These are phyloP conservation scores for Pestalotiopsis fici DNA, from an alignment of 2,329 filamentous ascomycete species.

Conservation along the genomic window DNA sequence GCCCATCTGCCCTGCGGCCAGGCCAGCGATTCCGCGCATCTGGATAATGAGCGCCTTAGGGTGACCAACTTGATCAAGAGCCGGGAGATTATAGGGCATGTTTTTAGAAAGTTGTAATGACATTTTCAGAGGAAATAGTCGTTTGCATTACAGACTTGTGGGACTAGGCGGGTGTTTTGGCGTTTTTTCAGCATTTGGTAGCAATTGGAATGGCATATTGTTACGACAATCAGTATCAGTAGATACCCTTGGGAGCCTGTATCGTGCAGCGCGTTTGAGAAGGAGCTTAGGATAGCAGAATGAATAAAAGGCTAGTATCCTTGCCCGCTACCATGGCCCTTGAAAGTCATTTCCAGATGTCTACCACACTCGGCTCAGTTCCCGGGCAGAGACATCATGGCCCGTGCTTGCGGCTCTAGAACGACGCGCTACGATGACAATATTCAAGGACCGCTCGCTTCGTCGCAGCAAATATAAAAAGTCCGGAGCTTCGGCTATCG, in stretches of 20 bases:
- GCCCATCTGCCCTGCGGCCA: conserved; percentile 94
- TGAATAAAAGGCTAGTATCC: neutral
- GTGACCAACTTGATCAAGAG: conserved; percentile 88
- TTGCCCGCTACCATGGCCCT: neutral
- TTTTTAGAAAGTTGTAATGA: conserved; percentile 69
- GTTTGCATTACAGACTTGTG: neutral
- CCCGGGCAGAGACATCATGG: no score
- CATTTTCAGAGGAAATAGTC: neutral
- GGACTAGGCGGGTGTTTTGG: neutral
- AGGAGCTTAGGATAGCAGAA: neutral
- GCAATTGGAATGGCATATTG: no score
- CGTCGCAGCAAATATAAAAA: neutral
- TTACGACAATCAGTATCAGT: neutral
- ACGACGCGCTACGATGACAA: no score
- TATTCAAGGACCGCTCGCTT: neutral
- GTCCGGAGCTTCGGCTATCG: neutral
- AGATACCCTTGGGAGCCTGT: neutral
- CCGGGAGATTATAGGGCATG: conserved; percentile 84
- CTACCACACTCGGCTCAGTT: neutral
- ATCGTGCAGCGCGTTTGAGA: neutral
- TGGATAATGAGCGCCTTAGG: conserved; percentile 92
- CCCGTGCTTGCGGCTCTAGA: no score
- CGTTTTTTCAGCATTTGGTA: neutral
- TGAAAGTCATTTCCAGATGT: neutral
- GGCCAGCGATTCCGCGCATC: conserved; percentile 88